Evolutionary conservation across 371 early-diverging fungal species (phyloP), one percentile per base, ranked within the genome.

Genomic region (Haplosporangium sp.): DNA sequence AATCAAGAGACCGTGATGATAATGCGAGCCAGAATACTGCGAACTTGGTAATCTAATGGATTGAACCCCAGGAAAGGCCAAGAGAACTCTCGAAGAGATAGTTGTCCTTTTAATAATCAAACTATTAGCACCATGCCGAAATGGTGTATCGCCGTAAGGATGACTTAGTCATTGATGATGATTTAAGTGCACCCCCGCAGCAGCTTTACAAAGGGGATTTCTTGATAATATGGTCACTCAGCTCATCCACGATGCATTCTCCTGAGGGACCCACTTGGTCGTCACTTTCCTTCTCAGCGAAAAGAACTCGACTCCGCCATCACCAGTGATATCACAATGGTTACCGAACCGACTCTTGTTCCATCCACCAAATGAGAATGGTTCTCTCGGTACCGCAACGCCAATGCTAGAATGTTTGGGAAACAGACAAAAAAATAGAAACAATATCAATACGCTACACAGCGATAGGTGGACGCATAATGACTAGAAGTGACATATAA

Each of bases 301-400:
- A 69, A 92, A 92, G 71, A 92, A 92, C 67, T 91, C 88, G 16
- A 89, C 80, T 23, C 81, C 89, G 5, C 82, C 86, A 54, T 91
- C 92, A 21, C 93, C 93, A 11, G 93, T 93, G 51, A 93, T 93
- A 59, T 93, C 93, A 23, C 79, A 79, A 21, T 79, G 72, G 65
- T 84, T 82, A 21, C 93, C 93, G 63, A 93, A 93, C 41, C 84
- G 82, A 45, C 86, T 85, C 58, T 77, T 76, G 61, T 89, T 86
- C 69, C 86, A 89, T 12, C 93, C 93, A 21, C 93, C 93, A 77
- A 93, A 93, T 36, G 92, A 91, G 64, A 93, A 93, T 43, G 93
- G 93, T 67, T 93, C 93, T 20, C 92, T 73, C 11, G 88, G 88
- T 38, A 89, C 87, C 1, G 93, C 92, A 38, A 92, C 93, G 14